phyloP scores from a whole-genome alignment of 2,329 filamentous ascomycete genomes.

The Acarospora socialis region DNA sequence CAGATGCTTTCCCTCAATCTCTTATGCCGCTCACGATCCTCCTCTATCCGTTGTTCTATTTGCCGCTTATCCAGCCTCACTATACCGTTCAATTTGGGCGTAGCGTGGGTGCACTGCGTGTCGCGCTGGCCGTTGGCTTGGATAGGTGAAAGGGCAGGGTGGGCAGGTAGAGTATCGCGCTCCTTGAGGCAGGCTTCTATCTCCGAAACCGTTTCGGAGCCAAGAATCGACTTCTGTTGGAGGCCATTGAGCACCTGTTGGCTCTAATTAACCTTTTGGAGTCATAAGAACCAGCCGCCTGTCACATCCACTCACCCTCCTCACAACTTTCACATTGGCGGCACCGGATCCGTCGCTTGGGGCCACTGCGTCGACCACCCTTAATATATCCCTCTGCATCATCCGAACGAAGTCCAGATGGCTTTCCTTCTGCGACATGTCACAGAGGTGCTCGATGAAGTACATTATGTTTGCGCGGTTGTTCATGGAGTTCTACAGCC shows the following conservation, averaged over 20 bases:
- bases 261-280: slow-evolving; percentile 5
- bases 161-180: slow-evolving; percentile 51
- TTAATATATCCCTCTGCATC: slow-evolving; percentile 85
- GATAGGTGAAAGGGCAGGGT: slow-evolving; percentile 40
- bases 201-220: slow-evolving; percentile 59
- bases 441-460: slow-evolving; percentile 90
- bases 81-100: slow-evolving; percentile 22
- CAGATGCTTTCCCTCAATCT: slow-evolving; percentile 81
- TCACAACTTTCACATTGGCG: slow-evolving; percentile 84
- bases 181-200: slow-evolving; percentile 74
- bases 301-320: slow-evolving; percentile 51
- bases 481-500: slow-evolving; percentile 73
- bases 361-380: slow-evolving; percentile 83
- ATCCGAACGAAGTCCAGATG: slow-evolving; percentile 76
- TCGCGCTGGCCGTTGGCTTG: slow-evolving; percentile 17
- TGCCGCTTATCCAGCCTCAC: slow-evolving; percentile 63
- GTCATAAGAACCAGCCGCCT: slow-evolving; percentile 1
- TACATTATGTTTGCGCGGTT: slow-evolving; percentile 98
- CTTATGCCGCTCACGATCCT: slow-evolving; percentile 92
- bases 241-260: slow-evolving; percentile 52
- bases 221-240: slow-evolving; percentile 56
- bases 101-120: slow-evolving; percentile 1
- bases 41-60: slow-evolving; percentile 91
- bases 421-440: slow-evolving; percentile 62
- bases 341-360: slow-evolving; percentile 76